These are phyloP conservation scores for Claviceps humidiphila DNA, from an alignment of 2,329 filamentous ascomycete species.

Conservation along the genomic window DNA sequence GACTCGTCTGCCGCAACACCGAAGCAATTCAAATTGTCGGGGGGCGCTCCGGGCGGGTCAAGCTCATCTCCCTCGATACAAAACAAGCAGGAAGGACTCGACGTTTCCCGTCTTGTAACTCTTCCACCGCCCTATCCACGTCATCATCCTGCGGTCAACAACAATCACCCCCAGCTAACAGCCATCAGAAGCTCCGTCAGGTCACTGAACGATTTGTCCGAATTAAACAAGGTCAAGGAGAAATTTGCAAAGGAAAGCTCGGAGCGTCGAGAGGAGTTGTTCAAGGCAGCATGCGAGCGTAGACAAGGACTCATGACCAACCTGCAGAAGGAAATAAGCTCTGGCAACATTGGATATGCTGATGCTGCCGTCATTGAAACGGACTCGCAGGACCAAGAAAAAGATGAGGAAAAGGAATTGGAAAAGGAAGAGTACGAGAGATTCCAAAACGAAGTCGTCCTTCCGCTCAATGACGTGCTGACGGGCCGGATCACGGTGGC, in stretches of 20 bases:
- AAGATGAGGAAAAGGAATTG: slow-evolving; percentile 54
- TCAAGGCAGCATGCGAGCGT: slow-evolving; percentile 34
- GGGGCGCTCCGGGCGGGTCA: slow-evolving; percentile 22
- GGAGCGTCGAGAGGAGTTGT: slow-evolving; percentile 44
- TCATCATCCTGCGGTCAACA: slow-evolving; percentile 91
- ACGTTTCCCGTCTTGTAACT: slow-evolving; percentile 85
- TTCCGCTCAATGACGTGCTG: slow-evolving; percentile 69
- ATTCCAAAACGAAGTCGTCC: slow-evolving; percentile 73
- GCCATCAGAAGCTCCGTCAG: slow-evolving; percentile 64
- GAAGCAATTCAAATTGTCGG: slow-evolving; percentile 28
- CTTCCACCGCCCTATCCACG: slow-evolving; percentile 87
- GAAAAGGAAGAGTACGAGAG: slow-evolving; percentile 71
- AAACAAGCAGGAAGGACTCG: slow-evolving; percentile 45
- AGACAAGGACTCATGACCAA: slow-evolving; percentile 56
- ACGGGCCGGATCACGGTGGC: slow-evolving; percentile 62
- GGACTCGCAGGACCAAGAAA: slow-evolving; percentile 58
- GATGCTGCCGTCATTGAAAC: slow-evolving; percentile 73
- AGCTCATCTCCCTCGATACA: slow-evolving; percentile 30
- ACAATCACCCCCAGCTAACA: slow-evolving; percentile 81
- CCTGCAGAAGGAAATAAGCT: slow-evolving; percentile 64
- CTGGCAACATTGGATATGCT: slow-evolving; percentile 67
- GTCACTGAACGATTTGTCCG: slow-evolving; percentile 57
- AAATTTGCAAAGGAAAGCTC: slow-evolving; percentile 42
- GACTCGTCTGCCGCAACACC: slow-evolving; percentile 26
- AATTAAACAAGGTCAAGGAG: slow-evolving; percentile 57